A percentile compares a stretch with the other conserved stretches of the same genome.
phyloP scores from a whole-genome alignment of 2,329 filamentous ascomycete species.

The Ceratocystis lukuohia region DNA sequence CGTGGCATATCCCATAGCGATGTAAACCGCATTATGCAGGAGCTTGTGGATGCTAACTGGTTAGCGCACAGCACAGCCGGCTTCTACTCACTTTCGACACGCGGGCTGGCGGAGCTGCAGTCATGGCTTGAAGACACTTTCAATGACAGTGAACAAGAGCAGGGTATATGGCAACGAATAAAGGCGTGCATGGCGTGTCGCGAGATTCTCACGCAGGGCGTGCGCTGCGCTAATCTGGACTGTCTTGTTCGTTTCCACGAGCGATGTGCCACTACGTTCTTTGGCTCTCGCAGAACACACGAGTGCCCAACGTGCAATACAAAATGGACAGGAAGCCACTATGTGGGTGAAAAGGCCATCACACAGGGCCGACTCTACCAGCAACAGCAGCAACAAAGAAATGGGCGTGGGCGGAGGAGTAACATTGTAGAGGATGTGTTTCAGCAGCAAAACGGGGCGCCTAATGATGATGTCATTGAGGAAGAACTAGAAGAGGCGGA shows the following conservation, averaged over 20 bases:
- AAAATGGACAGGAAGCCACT: slow-evolving; percentile 37
- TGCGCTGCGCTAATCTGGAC: slow-evolving; percentile 56
- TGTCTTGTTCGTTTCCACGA: slow-evolving; percentile 65
- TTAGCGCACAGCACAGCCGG: slow-evolving; percentile 58
- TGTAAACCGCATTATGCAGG: slow-evolving; percentile 57
- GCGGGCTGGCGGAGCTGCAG: slow-evolving; percentile 72
- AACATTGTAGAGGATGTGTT: slow-evolving; percentile 27
- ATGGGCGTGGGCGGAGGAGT: slow-evolving; percentile 28
- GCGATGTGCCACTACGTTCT: slow-evolving; percentile 60
- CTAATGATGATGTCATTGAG: slow-evolving; percentile 23
- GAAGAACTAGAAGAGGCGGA: slow-evolving; percentile 22
- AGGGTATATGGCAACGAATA: slow-evolving; percentile 56
- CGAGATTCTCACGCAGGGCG: slow-evolving; percentile 74
- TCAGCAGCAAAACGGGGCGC: slow-evolving; percentile 24
- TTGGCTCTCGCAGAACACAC: slow-evolving; percentile 47
- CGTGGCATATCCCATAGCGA: slow-evolving; percentile 60
- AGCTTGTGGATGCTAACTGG: slow-evolving; percentile 69
- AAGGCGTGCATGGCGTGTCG: slow-evolving; percentile 81
- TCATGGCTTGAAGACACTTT: slow-evolving; percentile 80
- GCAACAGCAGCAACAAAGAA: slow-evolving; percentile 25
- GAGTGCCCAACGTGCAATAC: slow-evolving; percentile 50
- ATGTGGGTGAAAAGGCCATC: slow-evolving; percentile 44
- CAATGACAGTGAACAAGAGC: slow-evolving; percentile 56
- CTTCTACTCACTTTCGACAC: slow-evolving; percentile 63
- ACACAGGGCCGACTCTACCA: slow-evolving; percentile 40